Conservation (phyloP, 2,329 filamentous ascomycete species). For the Fusarium buharicum region DNA sequence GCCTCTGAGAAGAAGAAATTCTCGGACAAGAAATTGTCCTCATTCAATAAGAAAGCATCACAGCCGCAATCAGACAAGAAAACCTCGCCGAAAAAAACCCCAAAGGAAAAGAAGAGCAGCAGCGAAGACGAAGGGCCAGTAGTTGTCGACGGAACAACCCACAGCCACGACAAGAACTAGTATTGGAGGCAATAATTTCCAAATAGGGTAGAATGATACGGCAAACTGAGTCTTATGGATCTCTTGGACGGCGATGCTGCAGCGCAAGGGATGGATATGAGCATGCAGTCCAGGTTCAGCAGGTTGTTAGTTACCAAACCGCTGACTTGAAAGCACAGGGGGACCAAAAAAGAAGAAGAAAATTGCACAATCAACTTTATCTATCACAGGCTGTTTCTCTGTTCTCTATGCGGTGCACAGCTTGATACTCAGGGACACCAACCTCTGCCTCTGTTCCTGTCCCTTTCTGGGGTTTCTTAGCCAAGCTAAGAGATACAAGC, state of each 20-base stretch:
- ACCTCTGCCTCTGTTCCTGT: not conserved
- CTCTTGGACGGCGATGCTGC: not conserved
- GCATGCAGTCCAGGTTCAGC: not conserved
- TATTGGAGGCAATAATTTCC: not conserved
- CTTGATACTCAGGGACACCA: too few species aligned
- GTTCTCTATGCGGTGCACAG: too few species aligned
- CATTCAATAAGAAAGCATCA: constrained; percentile 21
- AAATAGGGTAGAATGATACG: not conserved
- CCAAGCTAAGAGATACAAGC: not conserved
- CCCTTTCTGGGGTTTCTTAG: not conserved
- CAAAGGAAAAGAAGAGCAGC: constrained; percentile 16
- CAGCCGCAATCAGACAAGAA: constrained; percentile 27
- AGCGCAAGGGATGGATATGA: not conserved
- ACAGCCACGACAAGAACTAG: constrained; percentile 16
- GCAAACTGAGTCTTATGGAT: not conserved
- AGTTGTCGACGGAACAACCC: constrained; percentile 37
- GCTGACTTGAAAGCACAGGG: not conserved
- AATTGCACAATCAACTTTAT: not conserved
- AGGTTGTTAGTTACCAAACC: not conserved
- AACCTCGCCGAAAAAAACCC: constrained; percentile 11
- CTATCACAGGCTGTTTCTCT: too few species aligned
- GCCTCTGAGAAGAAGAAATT: constrained; percentile 21
- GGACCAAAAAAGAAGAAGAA: too few species aligned
- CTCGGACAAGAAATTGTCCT: constrained; percentile 17
- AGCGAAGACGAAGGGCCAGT: constrained; percentile 24